Base-by-base conservation (phyloP, 805 yeast species). In the Suhomyces sp. region DNA sequence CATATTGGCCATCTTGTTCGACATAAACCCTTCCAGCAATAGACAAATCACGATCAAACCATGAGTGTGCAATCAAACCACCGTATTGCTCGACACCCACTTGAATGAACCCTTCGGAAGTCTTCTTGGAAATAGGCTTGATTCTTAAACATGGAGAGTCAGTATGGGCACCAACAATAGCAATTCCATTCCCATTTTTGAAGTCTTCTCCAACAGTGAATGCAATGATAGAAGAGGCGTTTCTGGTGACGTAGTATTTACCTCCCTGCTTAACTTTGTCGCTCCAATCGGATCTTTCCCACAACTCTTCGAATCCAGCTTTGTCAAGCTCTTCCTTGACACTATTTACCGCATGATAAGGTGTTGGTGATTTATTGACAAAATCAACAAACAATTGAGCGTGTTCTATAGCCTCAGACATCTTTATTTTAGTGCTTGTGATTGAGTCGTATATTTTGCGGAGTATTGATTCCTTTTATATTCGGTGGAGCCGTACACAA, bases 71-170 rank as follows among this genome's bases (percentile, higher is more conserved):
- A 36, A 90, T 80, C 33, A 96, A 93, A 22, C 98, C 98, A 38
- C 98, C 98, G 53, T 91, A 91, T 32, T 82, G 77, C 60, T 93
- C 98, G 7, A 93, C 95, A 24, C 96, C 98, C 13, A 93, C 79
- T 58, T 90, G 96, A 36, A 79, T 72, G 51, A 79, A 91, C 1
- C 95, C 95, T 49, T 85, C 90, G 12, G 70, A 65, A 8, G 65
- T 58, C 47, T 76, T 77, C 53, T 81, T 79, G 16, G 95, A 84
- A 19, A 83, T 69, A 9, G 98, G 98, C 63, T 91, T 93, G 47
- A 91, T 77, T 54, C 95, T 75, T 46, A 91, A 69, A 20, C 87
- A 79, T 8, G 98, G 98, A 4, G 95, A 85, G 59, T 91, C 98
- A 0, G 97, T 90, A 60, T 91, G 98, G 2, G 96, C 96, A 12